Percentiles rank a stretch among this genome's conserved stretches.
phyloP scores from a whole-genome alignment of 2,329 filamentous ascomycete species.

The Aureobasidium lini region DNA sequence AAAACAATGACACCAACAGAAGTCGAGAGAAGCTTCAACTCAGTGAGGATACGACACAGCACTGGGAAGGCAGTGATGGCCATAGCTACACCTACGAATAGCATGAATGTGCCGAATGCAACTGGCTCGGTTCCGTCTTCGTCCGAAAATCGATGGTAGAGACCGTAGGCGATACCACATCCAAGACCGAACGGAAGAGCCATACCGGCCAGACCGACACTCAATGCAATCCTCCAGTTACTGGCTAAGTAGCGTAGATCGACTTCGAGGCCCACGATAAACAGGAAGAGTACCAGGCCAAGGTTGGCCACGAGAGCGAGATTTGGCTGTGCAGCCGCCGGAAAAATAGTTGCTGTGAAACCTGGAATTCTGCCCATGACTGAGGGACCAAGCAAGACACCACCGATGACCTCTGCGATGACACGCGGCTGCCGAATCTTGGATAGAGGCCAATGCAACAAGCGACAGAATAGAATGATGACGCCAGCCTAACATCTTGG shows the following conservation, averaged over 20 bases:
- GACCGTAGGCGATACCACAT: slow-evolving; percentile 69
- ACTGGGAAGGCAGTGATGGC: slow-evolving; percentile 89
- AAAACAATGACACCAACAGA: slow-evolving; percentile 82
- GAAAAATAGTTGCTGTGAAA: slow-evolving; percentile 72
- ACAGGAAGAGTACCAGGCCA: slow-evolving; percentile 76
- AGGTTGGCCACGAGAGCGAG: slow-evolving; percentile 74
- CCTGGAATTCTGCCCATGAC: slow-evolving; percentile 80
- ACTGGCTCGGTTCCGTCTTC: slow-evolving; percentile 52
- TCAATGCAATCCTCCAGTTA: slow-evolving; percentile 74
- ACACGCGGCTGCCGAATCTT: slow-evolving; percentile 73
- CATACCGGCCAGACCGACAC: slow-evolving; percentile 74
- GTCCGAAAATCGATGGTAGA: slow-evolving; percentile 65
- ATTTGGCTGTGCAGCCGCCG: slow-evolving; percentile 63
- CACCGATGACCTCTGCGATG: slow-evolving; percentile 79
- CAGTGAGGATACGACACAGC: slow-evolving; percentile 85
- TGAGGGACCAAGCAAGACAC: slow-evolving; percentile 76
- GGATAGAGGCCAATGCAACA: slow-evolving; percentile 69
- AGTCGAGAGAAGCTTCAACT: slow-evolving; percentile 76
- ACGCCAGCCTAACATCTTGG: slow-evolving; percentile 51
- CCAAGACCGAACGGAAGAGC: slow-evolving; percentile 75
- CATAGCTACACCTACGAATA: slow-evolving; percentile 89
- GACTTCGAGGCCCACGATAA: slow-evolving; percentile 81
- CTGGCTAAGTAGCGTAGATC: slow-evolving; percentile 68
- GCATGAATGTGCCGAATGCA: slow-evolving; percentile 54
- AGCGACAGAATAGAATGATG: slow-evolving; percentile 66